These are phyloP conservation scores for Amaranthus tricolor DNA, from an alignment of 179 eudicot genomes.

Conservation along the genomic window DNA sequence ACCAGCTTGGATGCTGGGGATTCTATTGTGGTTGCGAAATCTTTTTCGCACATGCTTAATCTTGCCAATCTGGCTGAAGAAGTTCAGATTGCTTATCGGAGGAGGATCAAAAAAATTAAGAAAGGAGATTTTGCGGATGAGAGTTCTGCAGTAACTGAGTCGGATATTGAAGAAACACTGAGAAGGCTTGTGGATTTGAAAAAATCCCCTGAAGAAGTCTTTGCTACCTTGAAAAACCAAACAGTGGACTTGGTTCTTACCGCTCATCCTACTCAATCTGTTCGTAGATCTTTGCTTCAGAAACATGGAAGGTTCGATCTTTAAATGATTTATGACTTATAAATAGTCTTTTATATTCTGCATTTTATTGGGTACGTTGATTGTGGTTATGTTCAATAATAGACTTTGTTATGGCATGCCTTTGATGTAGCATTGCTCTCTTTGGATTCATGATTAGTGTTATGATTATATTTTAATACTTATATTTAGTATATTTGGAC, in stretches of 20 bases:
- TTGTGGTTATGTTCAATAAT: neutral
- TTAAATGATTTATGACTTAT: neutral
- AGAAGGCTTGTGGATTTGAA: slow-evolving; percentile 77
- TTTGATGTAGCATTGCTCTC: neutral
- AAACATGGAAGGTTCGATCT: slow-evolving; percentile 73
- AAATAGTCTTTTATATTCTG: neutral
- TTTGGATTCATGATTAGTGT: too few species aligned
- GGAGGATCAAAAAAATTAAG: slow-evolving; percentile 65
- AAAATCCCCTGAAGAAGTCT: slow-evolving; percentile 75
- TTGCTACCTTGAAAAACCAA: slow-evolving; percentile 84
- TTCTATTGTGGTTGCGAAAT: slow-evolving; percentile 77
- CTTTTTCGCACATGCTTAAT: slow-evolving; percentile 91
- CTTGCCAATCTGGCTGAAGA: slow-evolving; percentile 90
- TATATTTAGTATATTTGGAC: too few species aligned
- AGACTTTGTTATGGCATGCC: neutral
- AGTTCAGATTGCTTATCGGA: slow-evolving; percentile 83
- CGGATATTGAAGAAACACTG: slow-evolving; percentile 84
- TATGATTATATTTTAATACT: too few species aligned
- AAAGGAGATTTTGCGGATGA: slow-evolving; percentile 80
- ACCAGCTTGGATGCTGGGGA: slow-evolving; percentile 85
- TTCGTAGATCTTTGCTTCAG: slow-evolving; percentile 86
- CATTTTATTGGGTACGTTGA: neutral
- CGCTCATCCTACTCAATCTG: slow-evolving; percentile 91
- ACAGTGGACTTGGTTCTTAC: slow-evolving; percentile 87
- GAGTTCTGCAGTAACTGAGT: slow-evolving; percentile 70